Evolutionary conservation across 2,329 filamentous ascomycete genomes (phyloP).

Genomic region (Exophiala sp.): DNA sequence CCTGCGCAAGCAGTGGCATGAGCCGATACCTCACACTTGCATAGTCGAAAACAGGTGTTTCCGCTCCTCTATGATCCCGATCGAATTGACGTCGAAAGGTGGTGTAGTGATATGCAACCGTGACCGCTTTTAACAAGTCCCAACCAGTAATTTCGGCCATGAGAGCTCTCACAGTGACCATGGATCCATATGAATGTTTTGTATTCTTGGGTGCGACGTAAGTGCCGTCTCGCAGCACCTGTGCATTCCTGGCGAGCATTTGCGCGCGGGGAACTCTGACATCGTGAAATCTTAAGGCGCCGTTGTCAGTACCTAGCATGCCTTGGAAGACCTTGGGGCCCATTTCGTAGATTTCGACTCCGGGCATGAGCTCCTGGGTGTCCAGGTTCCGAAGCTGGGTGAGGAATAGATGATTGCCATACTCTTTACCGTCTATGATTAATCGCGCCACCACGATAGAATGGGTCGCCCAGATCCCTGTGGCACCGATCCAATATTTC

Average conservation of each 20-base stretch:
- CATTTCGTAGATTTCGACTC: slow-evolving; percentile 33
- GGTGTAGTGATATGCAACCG: slow-evolving; percentile 36
- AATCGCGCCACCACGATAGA: slow-evolving; percentile 33
- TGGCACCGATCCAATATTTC: slow-evolving; percentile 34
- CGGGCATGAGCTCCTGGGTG: slow-evolving; percentile 27
- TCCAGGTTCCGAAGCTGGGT: slow-evolving; percentile 31
- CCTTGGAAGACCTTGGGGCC: slow-evolving; percentile 30
- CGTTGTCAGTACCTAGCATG: slow-evolving; percentile 33
- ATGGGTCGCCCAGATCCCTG: slow-evolving; percentile 31
- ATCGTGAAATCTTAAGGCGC: slow-evolving; percentile 34
- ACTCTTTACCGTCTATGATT: slow-evolving; percentile 29
- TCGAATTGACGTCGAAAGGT: slow-evolving; percentile 31
- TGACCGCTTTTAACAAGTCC: slow-evolving; percentile 34
- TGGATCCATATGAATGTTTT: slow-evolving; percentile 35
- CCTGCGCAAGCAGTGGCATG: slow-evolving; percentile 26
- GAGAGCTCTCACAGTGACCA: slow-evolving; percentile 33
- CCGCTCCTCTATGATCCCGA: background rate
- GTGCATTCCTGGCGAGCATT: slow-evolving; percentile 32
- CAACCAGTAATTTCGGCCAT: slow-evolving; percentile 31
- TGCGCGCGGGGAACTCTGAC: slow-evolving; percentile 35
- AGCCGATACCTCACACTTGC: slow-evolving; percentile 27
- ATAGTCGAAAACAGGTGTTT: slow-evolving; percentile 28
- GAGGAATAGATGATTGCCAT: slow-evolving; percentile 33
- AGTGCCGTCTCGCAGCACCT: slow-evolving; percentile 32
- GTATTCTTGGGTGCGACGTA: slow-evolving; percentile 31